Percentiles rank a stretch among this genome's conserved stretches.
Evolutionary conservation across 2,329 filamentous ascomycete species (phyloP).

Genomic region (Hymenoscyphus fructigenus): DNA sequence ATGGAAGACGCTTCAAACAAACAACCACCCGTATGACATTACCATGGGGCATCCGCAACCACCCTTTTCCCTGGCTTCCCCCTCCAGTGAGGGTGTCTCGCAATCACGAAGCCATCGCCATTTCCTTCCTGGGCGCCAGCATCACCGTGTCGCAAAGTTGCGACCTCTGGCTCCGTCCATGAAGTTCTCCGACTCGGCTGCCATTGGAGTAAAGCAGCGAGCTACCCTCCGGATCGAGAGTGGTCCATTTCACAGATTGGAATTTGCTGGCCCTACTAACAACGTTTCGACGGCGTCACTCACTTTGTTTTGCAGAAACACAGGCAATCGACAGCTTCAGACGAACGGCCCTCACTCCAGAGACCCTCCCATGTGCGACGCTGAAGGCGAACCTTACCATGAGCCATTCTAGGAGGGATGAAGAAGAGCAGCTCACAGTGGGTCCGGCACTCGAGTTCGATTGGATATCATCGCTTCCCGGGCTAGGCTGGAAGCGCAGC

Average conservation of each 20-base stretch:
- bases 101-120: not conserved
- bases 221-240: constrained; percentile 12
- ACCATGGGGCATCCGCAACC: not conserved
- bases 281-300: not conserved
- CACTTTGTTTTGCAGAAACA: not conserved
- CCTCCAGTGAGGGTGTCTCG: constrained; percentile 5
- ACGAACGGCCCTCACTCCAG: not conserved
- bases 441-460: not conserved
- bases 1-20: not conserved
- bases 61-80: not conserved
- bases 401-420: not conserved
- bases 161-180: not conserved
- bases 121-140: constrained; percentile 2
- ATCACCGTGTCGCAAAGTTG: constrained; percentile 15
- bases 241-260: not conserved
- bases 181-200: not conserved
- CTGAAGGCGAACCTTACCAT: not conserved
- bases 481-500: not conserved
- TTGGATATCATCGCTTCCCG: not conserved
- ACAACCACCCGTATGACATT: not conserved
- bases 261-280: not conserved
- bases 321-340: not conserved
- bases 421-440: not conserved
- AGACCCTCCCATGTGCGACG: not conserved
- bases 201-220: constrained; percentile 25